These are phyloP conservation scores for Pachysandra terminalis DNA, from an alignment of 164 flowering plant species.

Conservation along the genomic window DNA sequence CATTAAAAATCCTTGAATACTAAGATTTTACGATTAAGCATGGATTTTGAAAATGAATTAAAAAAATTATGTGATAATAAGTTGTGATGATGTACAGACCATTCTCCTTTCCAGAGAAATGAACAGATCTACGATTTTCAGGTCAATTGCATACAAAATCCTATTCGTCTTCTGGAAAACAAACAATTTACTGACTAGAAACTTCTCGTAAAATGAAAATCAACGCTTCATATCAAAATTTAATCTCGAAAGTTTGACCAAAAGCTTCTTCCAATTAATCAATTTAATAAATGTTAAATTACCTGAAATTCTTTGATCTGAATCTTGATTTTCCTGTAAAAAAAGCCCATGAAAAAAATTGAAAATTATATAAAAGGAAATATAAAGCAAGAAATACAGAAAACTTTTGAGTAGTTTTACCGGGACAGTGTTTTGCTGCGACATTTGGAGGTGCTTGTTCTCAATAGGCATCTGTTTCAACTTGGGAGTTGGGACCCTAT, in stretches of 20 bases:
- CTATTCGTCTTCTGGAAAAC: constrained; percentile 31
- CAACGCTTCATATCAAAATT: neutral
- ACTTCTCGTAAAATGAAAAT: neutral
- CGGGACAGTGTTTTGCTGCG: neutral
- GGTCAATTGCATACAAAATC: constrained; percentile 21
- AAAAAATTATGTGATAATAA: too few species aligned
- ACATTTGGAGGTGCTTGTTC: neutral
- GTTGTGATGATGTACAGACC: constrained; percentile 1
- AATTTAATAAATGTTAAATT: neutral
- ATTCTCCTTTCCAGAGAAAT: constrained; percentile 13
- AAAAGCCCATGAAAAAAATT: neutral
- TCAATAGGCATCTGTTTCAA: too few species aligned
- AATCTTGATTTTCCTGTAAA: constrained; percentile 24
- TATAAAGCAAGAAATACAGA: neutral
- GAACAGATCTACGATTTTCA: constrained; percentile 13
- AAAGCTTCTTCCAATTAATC: neutral
- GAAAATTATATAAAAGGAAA: too few species aligned
- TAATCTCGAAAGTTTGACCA: neutral
- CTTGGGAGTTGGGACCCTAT: too few species aligned
- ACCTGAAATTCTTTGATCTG: constrained; percentile 57
- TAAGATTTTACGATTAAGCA: too few species aligned
- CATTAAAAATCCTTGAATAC: too few species aligned
- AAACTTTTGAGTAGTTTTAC: neutral
- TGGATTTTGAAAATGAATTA: too few species aligned
- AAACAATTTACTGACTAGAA: neutral